Evolutionary conservation across 768 basidiomycete species (phyloP), one percentile per base, ranked within the genome.

Genomic region (Bullera alba): DNA sequence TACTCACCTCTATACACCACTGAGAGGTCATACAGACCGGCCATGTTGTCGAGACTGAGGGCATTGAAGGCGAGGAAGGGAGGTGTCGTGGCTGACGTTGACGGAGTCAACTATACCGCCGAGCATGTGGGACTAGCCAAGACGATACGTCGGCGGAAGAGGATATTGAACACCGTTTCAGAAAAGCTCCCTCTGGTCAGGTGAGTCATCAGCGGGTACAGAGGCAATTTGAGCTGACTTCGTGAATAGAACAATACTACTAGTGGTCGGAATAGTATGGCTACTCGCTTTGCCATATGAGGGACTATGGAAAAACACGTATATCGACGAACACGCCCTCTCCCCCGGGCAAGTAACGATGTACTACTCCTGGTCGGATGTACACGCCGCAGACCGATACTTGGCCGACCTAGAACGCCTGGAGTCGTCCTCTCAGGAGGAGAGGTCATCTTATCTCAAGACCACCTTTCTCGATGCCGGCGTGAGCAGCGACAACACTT

Each of bases 291-390:
- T 95, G 46, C 92, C 92, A 3, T 77, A 78, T 12, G 76, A 81
- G 4, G 74, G 74, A 0, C 76, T 92, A 4, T 83, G 81, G 16
- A 78, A 81, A 56, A 70, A 75, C 7, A 86, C 83, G 7, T 93
- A 89, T 67, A 85, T 93, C 43, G 90, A 93, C 69, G 95, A 99
- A 75, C 95, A 97, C 70, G 93, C 95, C 1, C 74, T 99, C 17
- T 88, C 92, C 63, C 92, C 95, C 8, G 84, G 80, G 4, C 90
- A 93, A 76, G 92, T 92, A 19, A 87, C 83, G 49, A 89, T 87
- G 10, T 82, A 90, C 67, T 96, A 86, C 83, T 80, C 80, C 60
- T 96, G 93, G 95, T 80, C 75, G 42, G 84, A 97, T 42, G 95
- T 97, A 5, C 84, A 87, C 57, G 74, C 75, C 37, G 90, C 95